Base-by-base conservation (phyloP, 1,284 basidiomycete genomes). In the Mycena sp. region DNA sequence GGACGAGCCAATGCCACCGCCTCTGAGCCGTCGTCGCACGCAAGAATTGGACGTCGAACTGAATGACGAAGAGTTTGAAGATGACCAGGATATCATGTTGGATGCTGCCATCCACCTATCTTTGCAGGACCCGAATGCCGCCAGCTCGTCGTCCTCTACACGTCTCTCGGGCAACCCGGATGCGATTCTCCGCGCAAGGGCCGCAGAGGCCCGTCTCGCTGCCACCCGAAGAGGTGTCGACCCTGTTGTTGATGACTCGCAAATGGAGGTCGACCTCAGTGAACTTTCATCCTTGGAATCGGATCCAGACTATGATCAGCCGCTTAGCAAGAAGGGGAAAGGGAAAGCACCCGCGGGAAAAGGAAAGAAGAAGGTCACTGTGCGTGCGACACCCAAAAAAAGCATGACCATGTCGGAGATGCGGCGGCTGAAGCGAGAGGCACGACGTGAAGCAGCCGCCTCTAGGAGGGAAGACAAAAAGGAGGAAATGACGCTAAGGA, bases 61-160 rank as follows among this genome's bases (percentile, higher is more conserved):
- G 25, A 21, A 55, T 54, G 72, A 75, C 44, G 72, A 64, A 4
- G 72, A 76, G 38, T 45, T 53, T 17, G 74, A 73, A 23, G 72
- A 76, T 61, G 83, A 85, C 57, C 85, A 83, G 43, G 89, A 91
- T 64, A 80, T 85, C 21, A 84, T 90, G 85, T 49, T 92, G 16
- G 77, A 81, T 45, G 81, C 79, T 21, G 90, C 87, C 29, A 81
- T 90, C 37, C 76, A 80, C 60, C 72, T 81, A 64, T 92, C 91
- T 7, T 72, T 86, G 52, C 77, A 80, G 61, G 71, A 75, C 4
- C 68, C 67, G 23, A 75, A 74, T 28, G 78, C 74, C 30, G 80
- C 78, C 21, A 78, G 80, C 53, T 78, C 82, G 1, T 80, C 79
- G 10, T 75, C 76, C 29, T 70, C 58, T 6, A 69, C 69, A 12